A percentile compares a stretch with the other conserved stretches of the same genome.
Evolutionary conservation across 768 basidiomycete genomes (phyloP).

Genomic region (Lactarius sp.): DNA sequence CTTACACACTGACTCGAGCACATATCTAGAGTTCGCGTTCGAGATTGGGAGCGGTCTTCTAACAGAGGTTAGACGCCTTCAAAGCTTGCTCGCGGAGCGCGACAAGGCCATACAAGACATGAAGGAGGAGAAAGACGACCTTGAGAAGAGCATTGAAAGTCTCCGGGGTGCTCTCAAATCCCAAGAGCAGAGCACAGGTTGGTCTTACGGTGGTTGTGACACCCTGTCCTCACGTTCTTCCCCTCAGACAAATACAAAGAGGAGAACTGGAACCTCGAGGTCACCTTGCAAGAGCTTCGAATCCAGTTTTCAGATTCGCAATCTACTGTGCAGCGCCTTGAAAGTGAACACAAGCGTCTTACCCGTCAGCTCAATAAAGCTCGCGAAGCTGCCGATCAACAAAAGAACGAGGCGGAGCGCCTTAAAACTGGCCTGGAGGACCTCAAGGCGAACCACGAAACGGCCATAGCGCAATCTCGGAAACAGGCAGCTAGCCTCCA

Average conservation of each 20-base stretch:
- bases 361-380: constrained; percentile 66
- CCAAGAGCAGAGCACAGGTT: constrained; percentile 79
- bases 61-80: constrained; percentile 86
- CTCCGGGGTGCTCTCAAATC: constrained; percentile 68
- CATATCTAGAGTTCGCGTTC: constrained; percentile 83
- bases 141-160: constrained; percentile 73
- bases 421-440: constrained; percentile 60
- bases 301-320: constrained; percentile 63
- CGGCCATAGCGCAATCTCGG: constrained; percentile 87
- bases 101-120: constrained; percentile 90
- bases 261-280: constrained; percentile 99
- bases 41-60: constrained; percentile 93
- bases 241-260: constrained; percentile 87
- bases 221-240: not conserved
- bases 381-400: constrained; percentile 72
- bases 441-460: constrained; percentile 87
- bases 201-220: constrained; percentile 27
- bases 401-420: constrained; percentile 83
- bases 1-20: not conserved
- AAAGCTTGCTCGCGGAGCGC: constrained; percentile 84
- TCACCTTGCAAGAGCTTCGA: constrained; percentile 82
- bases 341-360: constrained; percentile 79
- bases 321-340: constrained; percentile 59
- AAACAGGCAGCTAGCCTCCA: constrained; percentile 82
- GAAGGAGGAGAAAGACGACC: constrained; percentile 88